These are phyloP conservation scores for Ceratobasidium sp. DNA, from an alignment of 1,284 basidiomycete species.

Conservation along the genomic window DNA sequence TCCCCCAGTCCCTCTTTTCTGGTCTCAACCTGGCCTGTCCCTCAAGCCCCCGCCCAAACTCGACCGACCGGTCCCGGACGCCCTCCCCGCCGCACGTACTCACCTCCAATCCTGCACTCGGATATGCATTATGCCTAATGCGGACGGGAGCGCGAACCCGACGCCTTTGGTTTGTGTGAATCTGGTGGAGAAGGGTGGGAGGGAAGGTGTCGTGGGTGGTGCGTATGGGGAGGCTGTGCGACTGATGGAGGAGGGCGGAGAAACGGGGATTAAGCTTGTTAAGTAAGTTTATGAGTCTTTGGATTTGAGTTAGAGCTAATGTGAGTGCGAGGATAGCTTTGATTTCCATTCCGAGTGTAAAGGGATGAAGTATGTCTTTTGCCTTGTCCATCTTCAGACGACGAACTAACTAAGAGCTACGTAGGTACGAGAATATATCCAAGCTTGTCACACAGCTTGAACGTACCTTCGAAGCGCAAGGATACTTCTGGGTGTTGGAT, in stretches of 20 bases:
- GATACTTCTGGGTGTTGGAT: slow-evolving; percentile 87
- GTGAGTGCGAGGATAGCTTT: slow-evolving; percentile 68
- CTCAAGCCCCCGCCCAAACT: slow-evolving; percentile 90
- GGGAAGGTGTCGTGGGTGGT: slow-evolving; percentile 82
- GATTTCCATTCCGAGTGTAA: slow-evolving; percentile 93
- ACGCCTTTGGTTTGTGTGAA: slow-evolving; percentile 65
- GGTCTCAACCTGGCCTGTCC: slow-evolving; percentile 85
- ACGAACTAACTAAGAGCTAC: background rate
- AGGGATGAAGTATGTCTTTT: slow-evolving; percentile 80
- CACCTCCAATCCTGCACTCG: slow-evolving; percentile 35
- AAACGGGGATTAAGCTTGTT: slow-evolving; percentile 64
- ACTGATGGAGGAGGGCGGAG: slow-evolving; percentile 57
- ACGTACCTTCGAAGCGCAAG: slow-evolving; percentile 79
- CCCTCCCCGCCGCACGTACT: background rate
- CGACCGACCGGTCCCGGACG: slow-evolving; percentile 65
- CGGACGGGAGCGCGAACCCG: slow-evolving; percentile 63
- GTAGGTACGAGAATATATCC: slow-evolving; percentile 88
- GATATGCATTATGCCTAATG: slow-evolving; percentile 33
- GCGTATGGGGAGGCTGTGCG: slow-evolving; percentile 79
- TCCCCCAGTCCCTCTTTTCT: slow-evolving; percentile 82
- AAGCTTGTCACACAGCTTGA: slow-evolving; percentile 78
- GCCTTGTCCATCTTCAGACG: background rate
- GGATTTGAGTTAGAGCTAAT: slow-evolving; percentile 39
- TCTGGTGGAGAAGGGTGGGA: slow-evolving; percentile 90
- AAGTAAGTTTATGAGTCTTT: slow-evolving; percentile 61